phyloP scores from a whole-genome alignment of 805 yeast genomes.

The Yarrowia bubula region DNA sequence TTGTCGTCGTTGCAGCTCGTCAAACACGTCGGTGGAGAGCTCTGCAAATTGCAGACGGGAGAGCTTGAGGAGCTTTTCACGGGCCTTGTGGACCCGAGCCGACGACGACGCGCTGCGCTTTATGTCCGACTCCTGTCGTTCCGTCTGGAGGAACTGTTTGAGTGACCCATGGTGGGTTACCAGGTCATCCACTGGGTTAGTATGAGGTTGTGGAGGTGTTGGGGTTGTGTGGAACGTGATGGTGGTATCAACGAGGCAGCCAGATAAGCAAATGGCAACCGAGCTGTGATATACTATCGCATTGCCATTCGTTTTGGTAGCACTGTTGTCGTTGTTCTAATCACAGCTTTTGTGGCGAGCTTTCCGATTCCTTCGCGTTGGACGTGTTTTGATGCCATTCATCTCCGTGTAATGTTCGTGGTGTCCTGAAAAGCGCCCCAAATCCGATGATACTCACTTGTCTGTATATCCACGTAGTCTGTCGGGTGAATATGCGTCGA shows the following conservation, averaged over 20 bases:
- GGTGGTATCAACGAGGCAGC: too few relatives aligned
- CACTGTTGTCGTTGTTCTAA: too few relatives aligned
- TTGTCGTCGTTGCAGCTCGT: slow-evolving; percentile 76
- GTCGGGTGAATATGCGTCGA: background rate
- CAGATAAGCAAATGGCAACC: too few relatives aligned
- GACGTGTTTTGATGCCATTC: too few relatives aligned
- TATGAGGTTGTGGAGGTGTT: background rate
- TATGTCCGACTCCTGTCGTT: slow-evolving; percentile 4
- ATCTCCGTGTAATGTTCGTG: background rate
- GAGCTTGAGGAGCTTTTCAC: slow-evolving; percentile 78
- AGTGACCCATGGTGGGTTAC: slow-evolving; percentile 23
- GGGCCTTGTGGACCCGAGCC: slow-evolving; percentile 52
- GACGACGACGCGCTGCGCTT: slow-evolving; percentile 26
- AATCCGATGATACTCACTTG: background rate
- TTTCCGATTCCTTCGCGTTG: too few relatives aligned
- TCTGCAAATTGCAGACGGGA: slow-evolving; percentile 81
- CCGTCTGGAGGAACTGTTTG: slow-evolving; percentile 15
- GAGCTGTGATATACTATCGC: too few relatives aligned
- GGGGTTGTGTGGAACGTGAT: background rate
- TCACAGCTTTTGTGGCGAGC: too few relatives aligned
- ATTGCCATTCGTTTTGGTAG: too few relatives aligned
- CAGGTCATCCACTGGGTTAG: slow-evolving; percentile 25
- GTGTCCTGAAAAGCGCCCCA: too few relatives aligned
- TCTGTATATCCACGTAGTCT: background rate
- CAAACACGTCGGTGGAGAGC: slow-evolving; percentile 89